phyloP scores from a whole-genome alignment of 768 basidiomycete genomes.

The Amanita muscaria region DNA sequence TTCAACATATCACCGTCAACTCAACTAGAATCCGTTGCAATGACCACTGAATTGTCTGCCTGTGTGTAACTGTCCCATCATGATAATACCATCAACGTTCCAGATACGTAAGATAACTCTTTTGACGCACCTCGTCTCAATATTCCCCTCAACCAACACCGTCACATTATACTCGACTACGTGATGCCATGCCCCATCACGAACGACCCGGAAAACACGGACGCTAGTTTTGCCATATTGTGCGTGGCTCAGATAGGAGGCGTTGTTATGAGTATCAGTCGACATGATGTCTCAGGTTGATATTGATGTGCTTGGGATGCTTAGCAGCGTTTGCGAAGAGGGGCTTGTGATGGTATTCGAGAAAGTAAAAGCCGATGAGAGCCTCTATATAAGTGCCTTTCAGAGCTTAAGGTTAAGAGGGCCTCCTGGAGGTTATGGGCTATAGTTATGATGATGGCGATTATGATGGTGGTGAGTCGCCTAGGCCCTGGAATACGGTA shows the following conservation, averaged over 20 bases:
- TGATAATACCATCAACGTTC: neutral
- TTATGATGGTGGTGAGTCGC: no score
- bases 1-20: neutral
- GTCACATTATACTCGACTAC: constrained; percentile 82
- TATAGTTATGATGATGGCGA: no score
- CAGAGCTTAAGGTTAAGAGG: no score
- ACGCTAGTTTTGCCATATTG: constrained; percentile 88
- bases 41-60: constrained; percentile 81
- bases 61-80: constrained; percentile 71
- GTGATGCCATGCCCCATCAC: constrained; percentile 56
- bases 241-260: constrained; percentile 32
- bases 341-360: no score
- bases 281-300: no score
- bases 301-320: no score
- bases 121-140: constrained; percentile 55
- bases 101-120: neutral
- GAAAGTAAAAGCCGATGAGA: no score
- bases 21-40: constrained; percentile 85
- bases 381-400: no score
- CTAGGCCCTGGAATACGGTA: no score
- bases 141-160: constrained; percentile 74
- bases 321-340: no score
- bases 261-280: no score
- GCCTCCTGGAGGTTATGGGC: no score
- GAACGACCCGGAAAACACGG: constrained; percentile 77